phyloP scores from a whole-genome alignment of 768 basidiomycete species.

The Collybia sp. region DNA sequence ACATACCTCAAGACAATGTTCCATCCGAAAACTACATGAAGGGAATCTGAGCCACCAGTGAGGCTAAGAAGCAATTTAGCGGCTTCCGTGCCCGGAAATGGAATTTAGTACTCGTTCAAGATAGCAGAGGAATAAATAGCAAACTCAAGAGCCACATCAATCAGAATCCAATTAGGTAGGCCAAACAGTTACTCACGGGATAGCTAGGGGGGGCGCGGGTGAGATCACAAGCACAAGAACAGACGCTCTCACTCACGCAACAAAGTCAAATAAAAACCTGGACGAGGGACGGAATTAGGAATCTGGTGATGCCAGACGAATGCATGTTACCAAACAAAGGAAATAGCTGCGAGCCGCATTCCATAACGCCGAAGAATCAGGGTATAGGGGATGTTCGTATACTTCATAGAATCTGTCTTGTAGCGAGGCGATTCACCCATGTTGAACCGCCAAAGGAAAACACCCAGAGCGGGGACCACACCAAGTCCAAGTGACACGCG shows the following conservation, averaged over 20 bases:
- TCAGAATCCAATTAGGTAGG: background rate
- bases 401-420: constrained; percentile 76
- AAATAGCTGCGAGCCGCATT: constrained; percentile 63
- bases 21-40: constrained; percentile 79
- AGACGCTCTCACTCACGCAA: constrained; percentile 42
- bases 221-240: background rate
- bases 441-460: constrained; percentile 79
- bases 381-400: constrained; percentile 64
- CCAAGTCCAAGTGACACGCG: constrained; percentile 83
- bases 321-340: constrained; percentile 57
- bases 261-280: constrained; percentile 78
- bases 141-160: constrained; percentile 39
- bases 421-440: constrained; percentile 78
- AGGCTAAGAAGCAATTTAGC: constrained; percentile 33
- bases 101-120: constrained; percentile 45
- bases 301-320: background rate
- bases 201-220: constrained; percentile 31
- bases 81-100: background rate
- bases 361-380: constrained; percentile 81
- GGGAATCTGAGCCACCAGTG: constrained; percentile 44
- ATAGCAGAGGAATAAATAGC: constrained; percentile 77
- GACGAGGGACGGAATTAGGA: background rate
- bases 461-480: constrained; percentile 67
- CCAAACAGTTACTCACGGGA: constrained; percentile 44
- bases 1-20: constrained; percentile 78